Base-by-base conservation (phyloP, 495 filamentous ascomycete species). In the Podospora sp. region DNA sequence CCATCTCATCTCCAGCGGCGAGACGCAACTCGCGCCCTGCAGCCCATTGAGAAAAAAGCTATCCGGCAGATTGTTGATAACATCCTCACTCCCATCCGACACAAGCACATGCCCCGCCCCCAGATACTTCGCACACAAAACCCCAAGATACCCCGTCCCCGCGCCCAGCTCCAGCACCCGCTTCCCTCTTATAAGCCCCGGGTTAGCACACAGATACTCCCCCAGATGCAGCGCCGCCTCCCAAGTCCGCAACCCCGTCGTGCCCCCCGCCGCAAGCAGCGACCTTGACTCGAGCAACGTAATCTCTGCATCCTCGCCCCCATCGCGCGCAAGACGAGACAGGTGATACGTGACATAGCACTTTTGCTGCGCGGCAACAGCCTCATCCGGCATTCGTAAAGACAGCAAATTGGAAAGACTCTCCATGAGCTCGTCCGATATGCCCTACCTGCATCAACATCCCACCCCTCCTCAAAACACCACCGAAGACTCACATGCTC, bases 181-280 rank as follows among this genome's bases (percentile, higher is more conserved):
- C 68, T 90, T 90, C 14, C 80, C 81, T 40, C 67, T 67, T 12
- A 95, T 75, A 11, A 78, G 50, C 2, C 68, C 65, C 6, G 79
- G 75, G 64, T 77, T 70, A 12, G 57, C 33, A 59, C 75, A 78
- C 35, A 95, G 87, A 69, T 89, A 96, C 22, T 91, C 85, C 0
- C 89, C 92, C 0, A 97, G 83, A 73, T 93, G 90, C n/a, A 98
- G 78, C 0, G 92, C 88, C 4, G 94, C 94, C 79, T 97, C 94
- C 94, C 94, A 98, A 6, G 94, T 98, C 12, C 94, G 87, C 27
- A 92, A 81, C 0, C 94, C 94, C 0, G 94, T 97, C 2, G 91
- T 96, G 4, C 91, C 92, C 6, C 83, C 79, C 0, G 87, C 86
- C 9, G 91, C 88, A 51, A 98, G 87, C 1, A 97, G 75, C 27